Base-by-base conservation (phyloP, 192 early-diverging fungal species). In the Coemansia sp. region DNA sequence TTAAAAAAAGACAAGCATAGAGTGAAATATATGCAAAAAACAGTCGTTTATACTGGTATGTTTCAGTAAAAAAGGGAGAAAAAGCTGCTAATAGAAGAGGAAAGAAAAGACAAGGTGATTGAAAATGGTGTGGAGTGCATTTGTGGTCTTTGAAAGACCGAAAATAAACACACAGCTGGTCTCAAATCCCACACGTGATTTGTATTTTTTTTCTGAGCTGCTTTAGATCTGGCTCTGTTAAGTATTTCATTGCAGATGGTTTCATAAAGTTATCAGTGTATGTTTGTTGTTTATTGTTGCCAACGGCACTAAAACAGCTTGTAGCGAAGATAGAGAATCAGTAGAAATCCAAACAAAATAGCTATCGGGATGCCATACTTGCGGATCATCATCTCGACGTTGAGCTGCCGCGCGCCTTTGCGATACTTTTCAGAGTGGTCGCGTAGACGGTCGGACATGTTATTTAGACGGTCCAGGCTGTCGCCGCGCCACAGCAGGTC, bases 401-500 rank as follows among this genome's bases (percentile, higher is more conserved):
- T 95, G 54, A 97, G 85, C 71, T 89, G 77, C 67, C 90, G 86
- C n/a, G 95, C 85, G 30, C 92, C 87, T 76, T 94, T 92, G 56
- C 90, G 89, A 71, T 94, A 99, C 72, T 91, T 93, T 59, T 91
- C 80, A 70, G 92, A 89, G 67, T 92, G 76, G 55, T 83, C 81
- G 59, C 86, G 80, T 68, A 95, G 67, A 31, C 82, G 82, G 56
- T 88, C 81, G 32, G 92, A 89, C 63, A 87, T 64, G 16, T 83
- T 83, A 34, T 83, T 82, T 88, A 93, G 89, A 86, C 90, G 85
- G 66, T 93, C 90, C 58, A 95, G 83, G 48, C 84, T 85, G 68
- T 94, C 93, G 16, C 93, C 93, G 31, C 93, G 87, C 85, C 94
- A 96, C 56, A 98, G 84, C 36, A 98, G 77, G 76, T 96, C 95